These are phyloP conservation scores for Luffa acutangula DNA, from an alignment of 306 rosid species.

Conservation along the genomic window DNA sequence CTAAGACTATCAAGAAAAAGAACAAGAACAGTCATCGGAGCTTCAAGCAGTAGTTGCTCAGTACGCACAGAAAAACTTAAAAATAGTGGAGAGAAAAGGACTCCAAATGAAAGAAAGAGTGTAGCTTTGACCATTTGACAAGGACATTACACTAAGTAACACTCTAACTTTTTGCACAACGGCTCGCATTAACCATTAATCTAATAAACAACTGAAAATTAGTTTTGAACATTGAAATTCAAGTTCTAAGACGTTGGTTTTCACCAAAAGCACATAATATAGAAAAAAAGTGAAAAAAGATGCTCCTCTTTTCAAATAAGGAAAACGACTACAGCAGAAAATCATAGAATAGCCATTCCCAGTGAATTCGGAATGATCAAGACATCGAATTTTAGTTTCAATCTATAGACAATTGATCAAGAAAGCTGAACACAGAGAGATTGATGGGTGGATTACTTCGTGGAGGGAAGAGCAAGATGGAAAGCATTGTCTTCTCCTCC, in stretches of 20 bases:
- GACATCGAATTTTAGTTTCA: not conserved
- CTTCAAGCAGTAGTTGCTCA: not conserved
- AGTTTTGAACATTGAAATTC: not conserved
- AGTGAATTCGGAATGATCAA: not conserved
- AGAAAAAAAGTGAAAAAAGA: not conserved
- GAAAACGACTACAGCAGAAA: not conserved
- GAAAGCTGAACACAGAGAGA: conserved; percentile 1
- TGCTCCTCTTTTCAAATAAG: not conserved
- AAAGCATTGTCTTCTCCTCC: conserved; percentile 73
- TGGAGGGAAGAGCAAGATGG: conserved; percentile 78
- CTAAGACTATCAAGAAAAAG: not conserved
- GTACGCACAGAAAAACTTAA: not conserved
- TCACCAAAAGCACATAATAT: not conserved
- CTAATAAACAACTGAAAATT: not conserved
- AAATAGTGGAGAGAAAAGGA: not conserved
- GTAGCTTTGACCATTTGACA: not conserved
- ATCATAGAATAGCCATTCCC: not conserved
- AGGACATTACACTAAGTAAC: not conserved
- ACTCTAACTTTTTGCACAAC: not conserved
- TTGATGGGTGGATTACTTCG: conserved; percentile 36
- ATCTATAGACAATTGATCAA: not conserved
- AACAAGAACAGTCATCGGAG: not conserved
- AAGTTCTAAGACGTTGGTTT: not conserved
- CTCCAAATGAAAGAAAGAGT: not conserved
- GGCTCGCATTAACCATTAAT: not conserved